phyloP scores from a whole-genome alignment of 1,284 basidiomycete species.

The Caloboletus inedulis region DNA sequence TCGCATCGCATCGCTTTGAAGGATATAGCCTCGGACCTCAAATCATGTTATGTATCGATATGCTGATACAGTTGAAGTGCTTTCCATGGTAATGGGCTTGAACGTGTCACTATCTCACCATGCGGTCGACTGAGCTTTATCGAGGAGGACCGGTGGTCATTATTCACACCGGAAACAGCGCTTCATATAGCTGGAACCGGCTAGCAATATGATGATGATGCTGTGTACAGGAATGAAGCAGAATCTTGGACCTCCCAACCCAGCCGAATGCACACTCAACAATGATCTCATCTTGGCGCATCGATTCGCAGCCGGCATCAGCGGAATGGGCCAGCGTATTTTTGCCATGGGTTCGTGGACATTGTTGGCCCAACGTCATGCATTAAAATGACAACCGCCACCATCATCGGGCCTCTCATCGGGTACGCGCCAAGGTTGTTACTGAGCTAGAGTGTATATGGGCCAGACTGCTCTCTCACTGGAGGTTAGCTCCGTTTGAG shows the following conservation, averaged over 20 bases:
- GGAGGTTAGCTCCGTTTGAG: background rate
- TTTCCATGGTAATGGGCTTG: background rate
- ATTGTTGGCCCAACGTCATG: background rate
- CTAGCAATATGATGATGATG: background rate
- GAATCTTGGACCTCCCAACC: no score
- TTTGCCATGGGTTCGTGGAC: background rate
- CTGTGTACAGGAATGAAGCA: background rate
- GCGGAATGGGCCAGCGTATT: background rate
- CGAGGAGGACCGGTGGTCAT: background rate
- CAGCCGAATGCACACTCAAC: background rate
- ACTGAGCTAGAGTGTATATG: background rate
- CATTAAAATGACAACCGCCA: background rate
- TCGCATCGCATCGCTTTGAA: background rate
- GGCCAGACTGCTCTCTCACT: background rate
- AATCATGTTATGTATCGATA: slow-evolving; percentile 1
- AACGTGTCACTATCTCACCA: background rate
- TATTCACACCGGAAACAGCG: background rate
- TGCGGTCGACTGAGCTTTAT: background rate
- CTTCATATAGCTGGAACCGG: background rate
- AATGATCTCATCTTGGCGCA: background rate
- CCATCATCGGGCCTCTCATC: background rate
- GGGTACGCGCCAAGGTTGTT: background rate
- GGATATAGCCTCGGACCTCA: slow-evolving; percentile 4
- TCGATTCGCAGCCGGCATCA: background rate
- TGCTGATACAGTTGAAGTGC: slow-evolving; percentile 2